A percentile compares a stretch with the other conserved stretches of the same genome.
Conservation (phyloP, 225 moss, liverwort and hornwort genomes). For the Rhytidiadelphus loreus region DNA sequence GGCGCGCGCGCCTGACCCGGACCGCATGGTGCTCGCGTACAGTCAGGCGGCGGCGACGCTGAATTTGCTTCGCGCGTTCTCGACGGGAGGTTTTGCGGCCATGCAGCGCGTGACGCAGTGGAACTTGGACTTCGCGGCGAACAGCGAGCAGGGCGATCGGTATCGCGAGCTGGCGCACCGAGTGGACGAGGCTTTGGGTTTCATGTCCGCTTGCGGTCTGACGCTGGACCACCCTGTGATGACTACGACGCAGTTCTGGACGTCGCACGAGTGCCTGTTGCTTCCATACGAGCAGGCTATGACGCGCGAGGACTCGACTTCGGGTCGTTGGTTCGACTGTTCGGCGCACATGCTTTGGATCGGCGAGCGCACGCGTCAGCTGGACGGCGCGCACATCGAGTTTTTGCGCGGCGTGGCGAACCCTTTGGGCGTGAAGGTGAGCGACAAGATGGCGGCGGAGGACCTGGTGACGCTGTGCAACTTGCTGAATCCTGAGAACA, state of each 20-base stretch:
- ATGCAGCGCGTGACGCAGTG: constrained; percentile 83
- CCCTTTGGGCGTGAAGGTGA: constrained; percentile 52
- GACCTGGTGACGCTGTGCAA: constrained; percentile 25
- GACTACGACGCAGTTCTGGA: constrained; percentile 49
- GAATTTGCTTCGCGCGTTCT: constrained; percentile 67
- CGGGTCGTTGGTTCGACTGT: constrained; percentile 37
- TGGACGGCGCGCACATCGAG: constrained; percentile 51
- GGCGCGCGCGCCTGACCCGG: constrained; percentile 46
- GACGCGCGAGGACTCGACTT: constrained; percentile 37
- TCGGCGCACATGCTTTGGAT: constrained; percentile 49
- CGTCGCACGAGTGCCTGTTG: constrained; percentile 42
- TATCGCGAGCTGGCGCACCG: constrained; percentile 35
- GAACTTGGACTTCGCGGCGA: constrained; percentile 67
- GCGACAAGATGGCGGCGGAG: constrained; percentile 32
- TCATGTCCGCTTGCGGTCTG: constrained; percentile 48
- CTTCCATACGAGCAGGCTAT: constrained; percentile 40
- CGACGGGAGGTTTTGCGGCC: constrained; percentile 72
- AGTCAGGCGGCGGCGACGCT: constrained; percentile 76
- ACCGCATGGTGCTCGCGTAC: constrained; percentile 68
- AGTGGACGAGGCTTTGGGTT: constrained; percentile 42
- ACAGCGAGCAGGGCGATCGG: constrained; percentile 47
- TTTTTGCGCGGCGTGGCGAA: constrained; percentile 67
- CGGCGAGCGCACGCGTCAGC: constrained; percentile 41
- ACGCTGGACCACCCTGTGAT: constrained; percentile 36
- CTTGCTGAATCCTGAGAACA: constrained; percentile 28